Conservation (phyloP, 139 green algal genomes). For the Closterium sp. region DNA sequence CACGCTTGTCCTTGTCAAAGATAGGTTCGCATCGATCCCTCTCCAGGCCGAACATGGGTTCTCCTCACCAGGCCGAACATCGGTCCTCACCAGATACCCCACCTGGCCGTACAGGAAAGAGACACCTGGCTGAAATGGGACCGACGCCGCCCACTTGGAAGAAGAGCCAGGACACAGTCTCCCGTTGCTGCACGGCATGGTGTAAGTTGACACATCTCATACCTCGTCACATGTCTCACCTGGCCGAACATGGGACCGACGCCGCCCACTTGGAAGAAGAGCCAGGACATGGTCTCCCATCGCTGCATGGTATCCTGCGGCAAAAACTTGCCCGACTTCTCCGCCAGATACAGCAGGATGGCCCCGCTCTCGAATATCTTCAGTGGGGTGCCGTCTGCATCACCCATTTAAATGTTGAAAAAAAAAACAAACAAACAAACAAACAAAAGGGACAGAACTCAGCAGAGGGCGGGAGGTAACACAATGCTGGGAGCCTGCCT, state of each 20-base stretch:
- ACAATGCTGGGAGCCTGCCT: background rate
- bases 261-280: constrained; percentile 48
- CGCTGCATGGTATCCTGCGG: constrained; percentile 39
- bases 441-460: background rate
- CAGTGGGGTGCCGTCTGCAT: constrained; percentile 42
- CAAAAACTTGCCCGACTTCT: constrained; percentile 58
- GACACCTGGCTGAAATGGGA: constrained; percentile 3
- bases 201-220: too few relatives aligned
- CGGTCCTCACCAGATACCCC: too few relatives aligned
- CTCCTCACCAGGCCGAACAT: too few relatives aligned
- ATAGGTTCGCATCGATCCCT: background rate
- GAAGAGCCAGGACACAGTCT: constrained; percentile 60
- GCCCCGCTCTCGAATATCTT: constrained; percentile 58
- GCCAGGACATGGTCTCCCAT: constrained; percentile 55
- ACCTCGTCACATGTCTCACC: too few relatives aligned
- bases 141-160: constrained; percentile 27
- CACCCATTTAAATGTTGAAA: background rate
- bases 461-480: background rate
- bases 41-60: background rate
- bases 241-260: constrained; percentile 25
- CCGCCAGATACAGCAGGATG: constrained; percentile 59
- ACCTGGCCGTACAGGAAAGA: constrained; percentile 17
- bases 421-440: too few relatives aligned
- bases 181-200: constrained; percentile 24
- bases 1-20: background rate